phyloP scores from a whole-genome alignment of 345 rosid species.

The Kernera saxatilis region DNA sequence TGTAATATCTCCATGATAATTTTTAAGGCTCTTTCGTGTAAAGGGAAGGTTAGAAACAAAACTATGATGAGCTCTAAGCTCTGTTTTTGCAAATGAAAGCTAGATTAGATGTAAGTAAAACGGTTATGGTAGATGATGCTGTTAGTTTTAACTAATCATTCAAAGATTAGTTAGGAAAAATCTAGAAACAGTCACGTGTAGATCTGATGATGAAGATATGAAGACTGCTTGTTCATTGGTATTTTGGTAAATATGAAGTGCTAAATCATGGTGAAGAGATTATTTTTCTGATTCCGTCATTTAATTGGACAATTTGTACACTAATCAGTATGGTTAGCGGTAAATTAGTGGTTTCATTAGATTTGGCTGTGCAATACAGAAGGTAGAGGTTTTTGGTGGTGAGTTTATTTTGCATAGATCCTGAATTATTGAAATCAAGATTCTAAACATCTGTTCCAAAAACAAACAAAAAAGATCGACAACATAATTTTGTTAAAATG shows the following conservation, averaged over 20 bases:
- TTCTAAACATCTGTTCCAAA: too few species aligned
- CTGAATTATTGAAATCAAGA: too few species aligned
- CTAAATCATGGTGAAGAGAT: neutral
- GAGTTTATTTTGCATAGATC: too few species aligned
- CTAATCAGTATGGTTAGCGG: neutral
- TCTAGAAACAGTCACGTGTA: neutral
- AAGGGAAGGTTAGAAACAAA: neutral
- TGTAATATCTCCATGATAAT: conserved; percentile 29
- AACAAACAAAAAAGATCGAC: too few species aligned
- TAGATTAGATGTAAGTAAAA: neutral
- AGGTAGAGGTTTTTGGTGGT: neutral
- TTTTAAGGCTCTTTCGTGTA: neutral
- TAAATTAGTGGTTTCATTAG: neutral
- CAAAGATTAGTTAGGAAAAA: neutral
- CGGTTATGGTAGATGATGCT: neutral
- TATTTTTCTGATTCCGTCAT: neutral
- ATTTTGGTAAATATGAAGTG: neutral
- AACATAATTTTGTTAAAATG: neutral
- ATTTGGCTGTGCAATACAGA: neutral
- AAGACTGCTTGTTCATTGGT: neutral
- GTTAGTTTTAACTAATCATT: neutral
- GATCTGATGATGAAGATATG: neutral
- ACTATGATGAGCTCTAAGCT: conserved; percentile 2
- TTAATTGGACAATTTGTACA: neutral
- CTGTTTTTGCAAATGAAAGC: neutral